A percentile compares a stretch with the other conserved stretches of the same genome.
These are phyloP conservation scores for Candida berthetii DNA, from an alignment of 805 yeast species.

Conservation along the genomic window DNA sequence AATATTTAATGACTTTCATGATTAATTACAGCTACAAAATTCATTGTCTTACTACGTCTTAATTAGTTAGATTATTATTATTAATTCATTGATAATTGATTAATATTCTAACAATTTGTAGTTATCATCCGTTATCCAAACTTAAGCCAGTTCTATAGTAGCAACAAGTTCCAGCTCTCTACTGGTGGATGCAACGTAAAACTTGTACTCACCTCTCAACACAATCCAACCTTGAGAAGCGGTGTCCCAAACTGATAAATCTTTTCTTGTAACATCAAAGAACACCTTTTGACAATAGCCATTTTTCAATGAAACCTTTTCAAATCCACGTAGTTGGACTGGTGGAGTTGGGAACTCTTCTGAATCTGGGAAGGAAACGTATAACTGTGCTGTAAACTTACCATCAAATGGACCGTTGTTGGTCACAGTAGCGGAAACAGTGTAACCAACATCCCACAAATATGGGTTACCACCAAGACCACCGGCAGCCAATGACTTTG, in stretches of 20 bases:
- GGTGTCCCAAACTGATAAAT: slow-evolving; percentile 49
- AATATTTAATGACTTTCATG: too few relatives aligned
- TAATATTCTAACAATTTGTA: too few relatives aligned
- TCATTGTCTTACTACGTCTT: too few relatives aligned
- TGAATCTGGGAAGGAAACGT: slow-evolving; percentile 38
- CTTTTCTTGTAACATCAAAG: slow-evolving; percentile 41
- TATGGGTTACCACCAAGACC: slow-evolving; percentile 53
- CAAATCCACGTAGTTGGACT: slow-evolving; percentile 48
- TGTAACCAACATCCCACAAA: slow-evolving; percentile 43
- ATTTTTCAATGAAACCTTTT: slow-evolving; percentile 37
- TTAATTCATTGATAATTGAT: too few relatives aligned
- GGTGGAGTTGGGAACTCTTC: slow-evolving; percentile 37
- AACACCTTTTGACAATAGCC: slow-evolving; percentile 27
- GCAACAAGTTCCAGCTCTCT: slow-evolving; percentile 35
- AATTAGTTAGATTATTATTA: too few relatives aligned
- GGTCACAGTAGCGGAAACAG: slow-evolving; percentile 35
- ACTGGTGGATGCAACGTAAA: slow-evolving; percentile 43
- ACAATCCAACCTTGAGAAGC: slow-evolving; percentile 46
- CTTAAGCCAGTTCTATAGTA: not conserved
- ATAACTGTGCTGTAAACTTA: slow-evolving; percentile 44
- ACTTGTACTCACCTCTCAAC: slow-evolving; percentile 44
- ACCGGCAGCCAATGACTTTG: slow-evolving; percentile 29
- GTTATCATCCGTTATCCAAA: too few relatives aligned
- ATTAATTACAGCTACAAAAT: too few relatives aligned
- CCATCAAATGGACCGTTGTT: slow-evolving; percentile 42